A percentile compares a stretch with the other conserved stretches of the same genome.
Conservation (phyloP, 805 yeast genomes). For the Saturnispora serradocipensis region DNA sequence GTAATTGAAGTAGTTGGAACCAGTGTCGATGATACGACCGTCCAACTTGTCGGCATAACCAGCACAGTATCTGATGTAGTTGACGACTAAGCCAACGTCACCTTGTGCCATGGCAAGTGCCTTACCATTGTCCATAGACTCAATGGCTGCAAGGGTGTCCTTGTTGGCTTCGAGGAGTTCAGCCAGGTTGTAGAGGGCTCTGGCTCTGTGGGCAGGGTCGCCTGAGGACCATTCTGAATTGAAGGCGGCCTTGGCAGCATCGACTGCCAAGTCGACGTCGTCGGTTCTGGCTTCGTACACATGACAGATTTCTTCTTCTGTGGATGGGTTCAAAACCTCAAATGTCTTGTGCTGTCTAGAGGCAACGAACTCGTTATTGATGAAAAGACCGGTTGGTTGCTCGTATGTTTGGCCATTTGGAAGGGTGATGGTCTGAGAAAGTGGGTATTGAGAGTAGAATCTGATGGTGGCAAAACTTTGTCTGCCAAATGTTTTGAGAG, state of each 20-base stretch:
- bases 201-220: conserved; percentile 62
- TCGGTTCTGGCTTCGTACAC: conserved; percentile 68
- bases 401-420: conserved; percentile 28
- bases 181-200: conserved; percentile 60
- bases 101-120: conserved; percentile 61
- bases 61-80: conserved; percentile 73
- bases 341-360: conserved; percentile 52
- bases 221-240: conserved; percentile 54
- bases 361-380: conserved; percentile 51
- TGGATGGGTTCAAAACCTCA: conserved; percentile 56
- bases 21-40: conserved; percentile 72
- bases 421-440: conserved; percentile 25
- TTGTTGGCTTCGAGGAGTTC: conserved; percentile 64
- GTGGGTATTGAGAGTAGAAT: conserved; percentile 16
- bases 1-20: conserved; percentile 62
- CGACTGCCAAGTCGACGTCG: conserved; percentile 79
- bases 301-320: conserved; percentile 59
- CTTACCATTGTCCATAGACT: conserved; percentile 86
- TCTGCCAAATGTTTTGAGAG: conserved; percentile 2
- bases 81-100: conserved; percentile 63
- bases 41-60: conserved; percentile 86
- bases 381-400: conserved; percentile 50
- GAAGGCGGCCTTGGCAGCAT: conserved; percentile 76
- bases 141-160: conserved; percentile 69
- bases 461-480: conserved; percentile 4